Evolutionary conservation across 306 rosid species (phyloP), one percentile per base, ranked within the genome.

Genomic region (Cucurbita pepo): DNA sequence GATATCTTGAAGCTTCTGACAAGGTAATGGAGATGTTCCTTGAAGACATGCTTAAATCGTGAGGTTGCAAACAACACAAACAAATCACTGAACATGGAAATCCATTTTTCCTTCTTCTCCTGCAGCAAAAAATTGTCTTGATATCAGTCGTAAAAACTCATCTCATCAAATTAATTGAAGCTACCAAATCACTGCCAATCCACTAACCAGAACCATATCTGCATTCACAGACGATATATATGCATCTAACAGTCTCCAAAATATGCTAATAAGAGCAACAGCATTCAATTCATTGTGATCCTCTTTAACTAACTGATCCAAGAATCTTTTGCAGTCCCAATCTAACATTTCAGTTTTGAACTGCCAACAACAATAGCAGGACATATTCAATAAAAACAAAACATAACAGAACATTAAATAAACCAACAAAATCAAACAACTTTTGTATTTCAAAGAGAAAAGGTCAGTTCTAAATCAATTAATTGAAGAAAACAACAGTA

Each of bases 11-110:
- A 84, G 67, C 85, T 87, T 16, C 77, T 79, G 55, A 80, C 85
- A 72, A 93, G 84, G 83, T 81, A 77, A 75, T 77, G 88, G 21
- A 87, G 88, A 81, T 93, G 98, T 72, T 87, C 85, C 51, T 73
- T 77, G 78, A 90, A 93, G 72, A 81, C 81, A 52, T 81, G 77
- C 86, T 87, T 90, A 76, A 70, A 86, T 41, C 75, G 80, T 65
- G 92, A 90, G 79, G 80, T 69, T 19, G 94, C 87, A 38, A 93
- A 90, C 74, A 89, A 87, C 74, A 82, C 79, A 78, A 90, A 93
- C 77, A 90, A 76, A 75, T 90, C 94, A 69, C 79, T 57, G 72
- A 86, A 84, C 80, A 79, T 77, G 77, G 82, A 69, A 79, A 79
- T 80, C 94, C 94, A 83, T 83, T 86, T 78, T 15, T 78, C 81